Base-by-base conservation (phyloP, 2,329 filamentous ascomycete genomes). In the Fusarium sp. region DNA sequence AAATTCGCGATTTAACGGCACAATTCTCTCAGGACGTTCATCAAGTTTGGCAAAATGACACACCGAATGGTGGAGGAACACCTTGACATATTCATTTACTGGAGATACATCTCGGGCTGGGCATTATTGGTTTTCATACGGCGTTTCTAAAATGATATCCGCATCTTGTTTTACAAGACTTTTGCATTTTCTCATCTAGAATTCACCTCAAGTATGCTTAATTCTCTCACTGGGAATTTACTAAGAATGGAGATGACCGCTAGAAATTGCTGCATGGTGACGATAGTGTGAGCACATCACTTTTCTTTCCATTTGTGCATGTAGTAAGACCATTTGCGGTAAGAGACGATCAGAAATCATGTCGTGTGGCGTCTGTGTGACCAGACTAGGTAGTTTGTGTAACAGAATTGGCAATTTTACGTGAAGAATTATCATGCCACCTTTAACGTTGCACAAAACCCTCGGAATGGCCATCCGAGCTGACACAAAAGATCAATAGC, bases 1-100 rank as follows among this genome's bases (percentile, higher is more conserved):
- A 70, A 44, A 70, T 70, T 22, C 67, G 63, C 17, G 67, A 70
- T 13, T 48, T 70, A 19, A 70, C 67, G 7, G 67, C 67, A 4
- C 67, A 68, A 14, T 70, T 70, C 46, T 70, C 67, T 4, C 47
- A 48, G 17, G 67, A 70, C 27, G 67, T 70, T 20, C 41, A 70
- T 32, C 51, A 55, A 20, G 60, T 71, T 17, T 70, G 67, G 67
- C 27, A 68, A 35, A 60, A 46, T 19, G 56, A 56, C 4, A 25
- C 48, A 10, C 33, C 33, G 13, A 40, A 22, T n/a, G 43, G 43
- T 13, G 20, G 32, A 4, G 52, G 37, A 20, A 22, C 61, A 4
- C 32, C 41, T 32, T 69, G 43, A 65, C 19, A 33, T 50, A 13
- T 40, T 44, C 2, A 19, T 46, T 32, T 17, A 13, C n/a, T 7